A percentile compares a stretch with the other conserved stretches of the same genome.
Conservation (phyloP, 140 eudicot genomes). For the Flaveria floridana region DNA sequence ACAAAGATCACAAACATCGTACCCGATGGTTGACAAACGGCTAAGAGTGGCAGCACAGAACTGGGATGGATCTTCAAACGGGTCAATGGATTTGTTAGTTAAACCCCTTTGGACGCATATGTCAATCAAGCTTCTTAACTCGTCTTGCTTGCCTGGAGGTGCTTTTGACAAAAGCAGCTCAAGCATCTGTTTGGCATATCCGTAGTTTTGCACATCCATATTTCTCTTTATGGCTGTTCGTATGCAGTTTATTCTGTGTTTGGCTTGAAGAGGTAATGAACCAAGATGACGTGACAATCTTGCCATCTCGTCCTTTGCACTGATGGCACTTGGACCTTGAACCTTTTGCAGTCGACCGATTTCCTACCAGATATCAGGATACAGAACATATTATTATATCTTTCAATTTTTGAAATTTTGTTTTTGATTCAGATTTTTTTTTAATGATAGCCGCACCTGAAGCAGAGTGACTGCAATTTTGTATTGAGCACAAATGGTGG, state of each 20-base stretch:
- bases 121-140: slow-evolving; percentile 79
- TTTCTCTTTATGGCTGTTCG: slow-evolving; percentile 89
- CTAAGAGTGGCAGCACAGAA: slow-evolving; percentile 97
- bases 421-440: neutral
- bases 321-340: slow-evolving; percentile 83
- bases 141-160: slow-evolving; percentile 91
- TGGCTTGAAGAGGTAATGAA: slow-evolving; percentile 90
- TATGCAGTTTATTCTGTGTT: slow-evolving; percentile 87
- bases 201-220: slow-evolving; percentile 94
- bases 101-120: slow-evolving; percentile 89
- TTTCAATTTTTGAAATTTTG: neutral
- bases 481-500: slow-evolving; percentile 97
- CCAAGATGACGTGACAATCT: slow-evolving; percentile 90
- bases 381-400: neutral
- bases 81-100: slow-evolving; percentile 87
- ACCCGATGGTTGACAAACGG: slow-evolving; percentile 88
- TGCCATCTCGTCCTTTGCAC: slow-evolving; percentile 98
- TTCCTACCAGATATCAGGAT: slow-evolving; percentile 49
- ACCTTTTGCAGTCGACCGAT: slow-evolving; percentile 83
- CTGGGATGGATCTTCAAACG: slow-evolving; percentile 94
- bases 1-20: slow-evolving; percentile 93
- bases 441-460: slow-evolving; percentile 42
- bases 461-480: slow-evolving; percentile 89
- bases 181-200: slow-evolving; percentile 85
- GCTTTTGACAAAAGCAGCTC: slow-evolving; percentile 82